Evolutionary conservation across 768 basidiomycete species (phyloP), one percentile per base, ranked within the genome.

Genomic region (Agaricus subrufescens): DNA sequence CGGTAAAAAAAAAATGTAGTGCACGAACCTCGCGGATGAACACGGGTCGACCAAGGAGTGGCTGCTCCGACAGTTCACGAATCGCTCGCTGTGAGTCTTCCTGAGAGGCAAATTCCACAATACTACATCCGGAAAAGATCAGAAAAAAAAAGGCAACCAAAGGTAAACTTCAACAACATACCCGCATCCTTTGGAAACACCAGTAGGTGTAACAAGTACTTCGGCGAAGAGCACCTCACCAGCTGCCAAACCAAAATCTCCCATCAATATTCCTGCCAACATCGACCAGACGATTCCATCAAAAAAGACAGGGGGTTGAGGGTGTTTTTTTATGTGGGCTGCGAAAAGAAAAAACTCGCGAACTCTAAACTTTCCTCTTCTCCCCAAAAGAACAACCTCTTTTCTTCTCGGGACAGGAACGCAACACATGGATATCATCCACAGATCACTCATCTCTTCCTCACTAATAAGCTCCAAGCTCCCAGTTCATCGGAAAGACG

Each of bases 211-310:
- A 64, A 94, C 79, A 67, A 99, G 85, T 65, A 99, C 94, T 86
- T 99, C 96, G 83, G 96, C 91, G 85, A 99, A 99, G 73, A 96
- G 87, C 70, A 98, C 95, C 81, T 95, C 94, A 82, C 96, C 96
- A 86, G 93, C 96, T 96, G 87, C 84, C 82, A 81, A 85, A 77
- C 86, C 85, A 89, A 87, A 91, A 82, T 56, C 86, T 86, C 87
- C 88, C 86, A 89, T 91, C 86, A 91, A 91, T 89, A 87, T 89
- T 34, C 87, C 87, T 87, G 86, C 82, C 76, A 60, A 74, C 82
- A 34, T 88, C 83, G 63, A 67, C 76, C 77, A 73, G 15, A 42
- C 8, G 19, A 67, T 72, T 75, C 77, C 76, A 71, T 66, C 73
- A 76, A 69, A 69, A 65, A 71, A 71, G 69, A 69, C 72, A 75